phyloP scores from a whole-genome alignment of 495 filamentous ascomycete genomes.

The Cercophora scortea region DNA sequence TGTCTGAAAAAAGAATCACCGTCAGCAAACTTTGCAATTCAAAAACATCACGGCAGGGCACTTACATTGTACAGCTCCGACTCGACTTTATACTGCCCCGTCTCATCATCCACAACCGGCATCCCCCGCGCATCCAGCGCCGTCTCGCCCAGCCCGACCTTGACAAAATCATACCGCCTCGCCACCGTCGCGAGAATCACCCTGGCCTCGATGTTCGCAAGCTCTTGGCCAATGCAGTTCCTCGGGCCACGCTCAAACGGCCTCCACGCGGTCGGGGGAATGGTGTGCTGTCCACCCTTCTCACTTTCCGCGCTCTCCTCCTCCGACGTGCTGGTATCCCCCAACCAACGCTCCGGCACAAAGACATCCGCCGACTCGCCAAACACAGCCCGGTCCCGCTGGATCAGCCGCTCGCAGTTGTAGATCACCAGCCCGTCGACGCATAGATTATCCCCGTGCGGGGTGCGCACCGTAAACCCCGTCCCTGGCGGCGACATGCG shows the following conservation, averaged over 20 bases:
- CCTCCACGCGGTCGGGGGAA: slow-evolving; percentile 37
- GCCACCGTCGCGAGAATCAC: slow-evolving; percentile 30
- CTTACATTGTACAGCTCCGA: slow-evolving; percentile 40
- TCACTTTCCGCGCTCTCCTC: slow-evolving; percentile 17
- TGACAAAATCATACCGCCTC: slow-evolving; percentile 35
- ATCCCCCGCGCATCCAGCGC: slow-evolving; percentile 27
- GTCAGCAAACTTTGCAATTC: not conserved
- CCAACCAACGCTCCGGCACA: slow-evolving; percentile 55
- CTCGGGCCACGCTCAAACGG: slow-evolving; percentile 50
- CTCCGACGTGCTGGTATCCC: slow-evolving; percentile 26
- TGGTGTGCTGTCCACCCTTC: slow-evolving; percentile 3
- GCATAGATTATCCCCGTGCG: slow-evolving; percentile 52
- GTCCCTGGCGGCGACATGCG: slow-evolving; percentile 24
- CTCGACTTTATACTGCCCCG: slow-evolving; percentile 33
- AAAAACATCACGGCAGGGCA: slow-evolving; percentile 2
- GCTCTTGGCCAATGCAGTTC: slow-evolving; percentile 50
- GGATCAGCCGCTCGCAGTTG: slow-evolving; percentile 41
- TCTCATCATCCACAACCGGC: slow-evolving; percentile 23
- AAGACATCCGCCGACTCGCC: slow-evolving; percentile 50
- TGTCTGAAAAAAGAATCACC: slow-evolving; percentile 9
- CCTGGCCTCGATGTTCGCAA: slow-evolving; percentile 38
- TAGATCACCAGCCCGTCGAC: slow-evolving; percentile 47
- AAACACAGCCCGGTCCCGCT: slow-evolving; percentile 51
- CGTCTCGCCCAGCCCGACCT: slow-evolving; percentile 36
- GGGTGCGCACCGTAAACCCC: slow-evolving; percentile 26